Evolutionary conservation across 176 grass and related monocot genomes (phyloP).

Genomic region (Musa beccarii): DNA sequence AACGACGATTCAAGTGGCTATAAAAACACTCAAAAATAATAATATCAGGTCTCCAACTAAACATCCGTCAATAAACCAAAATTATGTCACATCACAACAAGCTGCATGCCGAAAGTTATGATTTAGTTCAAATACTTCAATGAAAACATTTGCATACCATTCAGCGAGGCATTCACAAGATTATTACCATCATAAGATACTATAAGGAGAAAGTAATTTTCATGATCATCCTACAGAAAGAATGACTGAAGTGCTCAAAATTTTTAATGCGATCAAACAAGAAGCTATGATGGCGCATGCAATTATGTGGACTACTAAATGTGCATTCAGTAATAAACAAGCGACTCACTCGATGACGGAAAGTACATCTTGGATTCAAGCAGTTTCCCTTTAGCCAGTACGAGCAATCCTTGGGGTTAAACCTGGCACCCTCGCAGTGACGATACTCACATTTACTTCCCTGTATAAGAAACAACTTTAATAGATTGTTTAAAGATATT

Average conservation of each 20-base stretch:
- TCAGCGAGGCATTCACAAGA: no score
- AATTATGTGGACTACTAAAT: background rate
- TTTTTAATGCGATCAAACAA: background rate
- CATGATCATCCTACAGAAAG: no score
- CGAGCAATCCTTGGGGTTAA: slow-evolving; percentile 65
- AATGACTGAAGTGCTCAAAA: no score
- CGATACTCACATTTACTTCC: slow-evolving; percentile 51
- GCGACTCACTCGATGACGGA: slow-evolving; percentile 51
- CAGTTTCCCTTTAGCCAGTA: slow-evolving; percentile 68
- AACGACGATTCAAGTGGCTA: slow-evolving; percentile 40
- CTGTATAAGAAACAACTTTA: slow-evolving; percentile 18
- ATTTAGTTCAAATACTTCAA: no score
- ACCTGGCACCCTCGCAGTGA: slow-evolving; percentile 53
- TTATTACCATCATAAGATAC: no score
- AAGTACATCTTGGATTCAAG: slow-evolving; percentile 49
- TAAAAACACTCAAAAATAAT: background rate
- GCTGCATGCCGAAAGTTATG: no score
- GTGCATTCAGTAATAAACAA: background rate
- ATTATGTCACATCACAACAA: background rate
- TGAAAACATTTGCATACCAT: no score
- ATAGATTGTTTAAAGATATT: background rate
- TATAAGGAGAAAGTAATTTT: no score
- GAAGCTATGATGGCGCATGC: background rate
- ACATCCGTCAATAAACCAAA: background rate
- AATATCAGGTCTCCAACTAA: background rate